These are phyloP conservation scores for Ganoderma resinaceum DNA, from an alignment of 1,284 basidiomycete species.

Conservation along the genomic window DNA sequence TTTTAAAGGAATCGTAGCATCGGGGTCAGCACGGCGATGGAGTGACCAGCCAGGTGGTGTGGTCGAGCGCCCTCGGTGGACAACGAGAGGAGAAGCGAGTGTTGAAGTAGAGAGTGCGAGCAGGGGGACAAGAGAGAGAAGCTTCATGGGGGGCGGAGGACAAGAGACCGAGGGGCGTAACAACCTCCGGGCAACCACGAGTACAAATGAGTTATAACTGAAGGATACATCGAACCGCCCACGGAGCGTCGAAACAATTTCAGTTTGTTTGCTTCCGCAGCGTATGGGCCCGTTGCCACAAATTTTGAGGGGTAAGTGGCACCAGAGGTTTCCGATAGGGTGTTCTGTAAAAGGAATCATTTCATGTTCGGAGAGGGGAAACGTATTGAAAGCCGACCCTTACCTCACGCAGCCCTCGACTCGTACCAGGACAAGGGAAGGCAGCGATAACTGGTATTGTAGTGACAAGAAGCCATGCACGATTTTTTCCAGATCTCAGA, in stretches of 20 bases:
- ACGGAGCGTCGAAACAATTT: background rate
- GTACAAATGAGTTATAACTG: background rate
- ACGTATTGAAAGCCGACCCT: background rate
- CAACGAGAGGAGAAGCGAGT: background rate
- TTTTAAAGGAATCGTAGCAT: conserved; percentile 45
- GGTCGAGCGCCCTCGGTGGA: conserved; percentile 2
- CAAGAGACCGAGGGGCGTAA: too few species aligned
- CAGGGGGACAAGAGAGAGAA: background rate
- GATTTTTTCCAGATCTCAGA: background rate
- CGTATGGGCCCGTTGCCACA: background rate
- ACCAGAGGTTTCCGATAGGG: background rate
- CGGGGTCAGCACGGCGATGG: conserved; percentile 24
- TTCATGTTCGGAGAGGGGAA: background rate
- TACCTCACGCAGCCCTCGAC: background rate
- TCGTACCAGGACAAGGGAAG: background rate
- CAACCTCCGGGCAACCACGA: background rate
- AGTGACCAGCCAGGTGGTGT: conserved; percentile 33
- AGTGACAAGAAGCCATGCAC: background rate
- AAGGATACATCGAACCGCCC: background rate
- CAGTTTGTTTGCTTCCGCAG: background rate
- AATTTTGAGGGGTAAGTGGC: background rate
- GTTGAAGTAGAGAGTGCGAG: background rate
- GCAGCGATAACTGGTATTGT: background rate
- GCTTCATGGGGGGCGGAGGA: too few species aligned
- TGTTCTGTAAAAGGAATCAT: background rate